phyloP scores from a whole-genome alignment of 2,329 filamentous ascomycete species.

The Pseudogymnoascus sp. region DNA sequence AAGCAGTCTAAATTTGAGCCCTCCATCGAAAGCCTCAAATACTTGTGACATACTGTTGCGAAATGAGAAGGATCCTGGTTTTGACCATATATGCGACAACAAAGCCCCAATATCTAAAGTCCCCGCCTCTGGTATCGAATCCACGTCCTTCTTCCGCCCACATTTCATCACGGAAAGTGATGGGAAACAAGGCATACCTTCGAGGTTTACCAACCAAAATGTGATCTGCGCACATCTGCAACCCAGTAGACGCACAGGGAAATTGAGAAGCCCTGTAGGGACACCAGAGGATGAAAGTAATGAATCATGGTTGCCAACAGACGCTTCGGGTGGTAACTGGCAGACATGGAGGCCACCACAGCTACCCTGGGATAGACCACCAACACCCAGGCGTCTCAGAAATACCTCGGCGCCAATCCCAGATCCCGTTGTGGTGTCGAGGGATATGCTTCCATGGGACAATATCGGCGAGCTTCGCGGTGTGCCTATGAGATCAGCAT shows the following conservation, averaged over 20 bases:
- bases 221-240: not conserved
- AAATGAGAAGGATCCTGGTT: not conserved
- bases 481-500: not conserved
- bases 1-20: not conserved
- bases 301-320: not conserved
- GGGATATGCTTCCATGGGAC: not conserved
- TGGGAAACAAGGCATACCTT: not conserved
- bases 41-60: not conserved
- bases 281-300: not conserved
- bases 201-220: not conserved
- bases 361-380: not conserved
- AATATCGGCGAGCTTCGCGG: not conserved
- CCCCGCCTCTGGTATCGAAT: not conserved
- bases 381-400: not conserved
- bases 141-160: too few relatives aligned
- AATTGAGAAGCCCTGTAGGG: not conserved
- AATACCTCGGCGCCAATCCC: not conserved
- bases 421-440: not conserved
- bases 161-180: not conserved
- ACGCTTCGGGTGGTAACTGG: not conserved
- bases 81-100: not conserved
- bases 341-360: not conserved
- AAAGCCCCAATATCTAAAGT: not conserved
- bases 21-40: not conserved
- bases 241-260: not conserved